Base-by-base conservation (phyloP, 2,329 filamentous ascomycete species). In the Fusarium cicatricum region DNA sequence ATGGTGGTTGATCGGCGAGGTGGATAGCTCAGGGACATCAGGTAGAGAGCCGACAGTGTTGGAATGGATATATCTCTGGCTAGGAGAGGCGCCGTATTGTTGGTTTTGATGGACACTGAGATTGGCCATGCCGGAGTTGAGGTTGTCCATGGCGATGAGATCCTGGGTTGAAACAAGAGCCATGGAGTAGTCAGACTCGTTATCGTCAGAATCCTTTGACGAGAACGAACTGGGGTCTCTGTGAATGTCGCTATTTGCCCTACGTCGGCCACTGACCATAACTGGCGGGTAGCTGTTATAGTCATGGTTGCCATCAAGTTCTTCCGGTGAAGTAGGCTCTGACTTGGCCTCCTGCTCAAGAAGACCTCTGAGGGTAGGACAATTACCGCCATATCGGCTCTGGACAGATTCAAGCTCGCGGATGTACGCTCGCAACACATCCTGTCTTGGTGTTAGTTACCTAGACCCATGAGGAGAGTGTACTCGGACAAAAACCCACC, bases 401-500 rank as follows among this genome's bases (percentile, higher is more conserved):
- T 76, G 75, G 49, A 80, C 75, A 34, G 82, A 78, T 58, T 85
- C 82, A 57, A 87, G 78, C 65, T 85, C 81, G 31, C 82, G 82
- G 36, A 88, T 85, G 65, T 88, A 87, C 16, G 85, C 83, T 57
- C 83, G 78, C 19, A 87, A 72, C 10, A 86, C 77, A 61, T 86
- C 82, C 85, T 87, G 23, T 36, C 45, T 38, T 29, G 40, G 48
- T 60, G 52, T 69, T 53, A 70, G 64, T 43, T 11, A 33, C 45
- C 23, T 26, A 26, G 23, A 10, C 23, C 23, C 23, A 26, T 26
- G 23, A 26, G 23, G 9, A 26, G 23, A 26, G 9, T 26, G 23
- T 26, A 26, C 28, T 11, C 29, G 41, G 43, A 37, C n/a, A 28
- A 32, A 43, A 42, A 66, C 77, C 42, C 72, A 87, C 85, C 78